Evolutionary conservation across 352 stramenopile species (phyloP), one percentile per base, ranked within the genome.

Genomic region (Phytophthora citricola): DNA sequence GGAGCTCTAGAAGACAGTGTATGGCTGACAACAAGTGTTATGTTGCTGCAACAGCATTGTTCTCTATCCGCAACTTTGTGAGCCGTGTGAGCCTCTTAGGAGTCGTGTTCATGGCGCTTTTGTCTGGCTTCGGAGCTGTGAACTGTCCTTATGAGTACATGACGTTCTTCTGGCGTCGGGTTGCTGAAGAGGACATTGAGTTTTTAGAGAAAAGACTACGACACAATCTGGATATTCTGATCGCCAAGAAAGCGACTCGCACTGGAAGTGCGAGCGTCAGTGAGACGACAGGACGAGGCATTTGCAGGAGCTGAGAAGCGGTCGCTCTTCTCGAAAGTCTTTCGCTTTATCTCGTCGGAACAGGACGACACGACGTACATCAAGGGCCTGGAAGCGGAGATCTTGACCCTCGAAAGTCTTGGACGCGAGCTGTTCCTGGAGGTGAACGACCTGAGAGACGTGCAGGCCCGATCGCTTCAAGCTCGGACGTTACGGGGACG

Each of bases 61-160:
- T 95, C 36, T 92, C 87, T 27, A 90, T 95, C 47, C 76, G 78
- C 15, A 89, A 90, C 47, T 90, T 93, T 63, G 85, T 95, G 50
- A 95, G 87, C 58, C 81, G 87, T 40, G 85, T 93, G 58, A 91
- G 83, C 73, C 60, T 95, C 15, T 60, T 95, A 31, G 87, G 87
- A 6, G 87, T 95, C 22, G 72, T 93, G 45, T 89, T 95, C 47
- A 93, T 95, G 85, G 87, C 87, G 14, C 40, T 93, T 11, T 73
- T 95, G 40, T 95, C 87, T 0, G 87, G 87, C 0, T 95, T 95
- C 61, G 87, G 87, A 43, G 87, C 87, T 7, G 85, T 95, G 27
- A 92, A 95, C 66, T 92, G 81, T 54, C 87, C 87, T 38, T 95
- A 95, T 71, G 87, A 95, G 68, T 92, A 91, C 66, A 77, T 95